Percentiles rank a stretch among this genome's conserved stretches.
Conservation (phyloP, 2,329 filamentous ascomycete species). For the Geosmithia flava region DNA sequence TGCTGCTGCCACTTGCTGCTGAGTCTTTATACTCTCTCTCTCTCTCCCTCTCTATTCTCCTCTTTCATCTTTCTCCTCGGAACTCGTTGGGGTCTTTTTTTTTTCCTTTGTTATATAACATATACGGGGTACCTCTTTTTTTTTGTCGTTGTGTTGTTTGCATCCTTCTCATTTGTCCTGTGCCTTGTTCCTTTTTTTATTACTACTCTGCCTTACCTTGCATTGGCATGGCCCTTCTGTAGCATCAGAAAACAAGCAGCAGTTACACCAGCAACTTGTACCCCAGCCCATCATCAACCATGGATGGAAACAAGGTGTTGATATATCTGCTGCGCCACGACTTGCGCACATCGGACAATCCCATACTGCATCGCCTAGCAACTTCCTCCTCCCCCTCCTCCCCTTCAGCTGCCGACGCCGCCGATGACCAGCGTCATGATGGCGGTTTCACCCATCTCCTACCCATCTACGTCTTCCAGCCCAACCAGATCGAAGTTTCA, state of each 20-base stretch:
- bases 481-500: slow-evolving; percentile 61
- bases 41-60: neutral
- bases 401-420: slow-evolving; percentile 33
- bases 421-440: neutral
- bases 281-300: slow-evolving; percentile 5
- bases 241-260: no score
- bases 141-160: no score
- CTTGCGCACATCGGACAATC: slow-evolving; percentile 62
- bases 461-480: slow-evolving; percentile 56
- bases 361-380: slow-evolving; percentile 49
- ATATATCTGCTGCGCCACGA: slow-evolving; percentile 65
- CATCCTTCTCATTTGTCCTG: no score
- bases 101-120: no score
- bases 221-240: no score
- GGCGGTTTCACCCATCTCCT: slow-evolving; percentile 54
- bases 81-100: no score
- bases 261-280: neutral
- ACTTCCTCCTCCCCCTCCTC: slow-evolving; percentile 46
- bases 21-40: no score
- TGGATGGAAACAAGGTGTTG: slow-evolving; percentile 36
- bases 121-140: no score
- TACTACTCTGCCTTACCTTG: no score
- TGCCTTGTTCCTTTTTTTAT: no score
- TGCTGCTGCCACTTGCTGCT: no score
- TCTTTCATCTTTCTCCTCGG: no score